Evolutionary conservation across 2,329 filamentous ascomycete species (phyloP).

Genomic region (Colletotrichum scovillei): DNA sequence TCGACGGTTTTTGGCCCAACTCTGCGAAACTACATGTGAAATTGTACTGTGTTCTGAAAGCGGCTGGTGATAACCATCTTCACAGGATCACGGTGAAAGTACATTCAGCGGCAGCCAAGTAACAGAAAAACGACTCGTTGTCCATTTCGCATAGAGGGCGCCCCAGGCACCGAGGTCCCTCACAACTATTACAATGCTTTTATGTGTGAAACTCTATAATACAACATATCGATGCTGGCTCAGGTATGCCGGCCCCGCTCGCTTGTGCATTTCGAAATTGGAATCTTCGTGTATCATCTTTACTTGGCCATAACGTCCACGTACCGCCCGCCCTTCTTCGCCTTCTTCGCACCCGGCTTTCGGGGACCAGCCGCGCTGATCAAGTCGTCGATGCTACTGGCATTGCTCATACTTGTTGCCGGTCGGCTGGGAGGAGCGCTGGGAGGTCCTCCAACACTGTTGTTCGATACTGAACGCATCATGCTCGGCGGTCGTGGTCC

Average conservation of each 20-base stretch:
- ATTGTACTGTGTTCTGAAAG: not conserved
- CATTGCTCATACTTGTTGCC: conserved; percentile 85
- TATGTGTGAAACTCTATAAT: conserved; percentile 22
- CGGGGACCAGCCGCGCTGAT: conserved; percentile 79
- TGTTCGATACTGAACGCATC: conserved; percentile 60
- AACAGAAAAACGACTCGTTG: not conserved
- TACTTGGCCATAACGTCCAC: conserved; percentile 93
- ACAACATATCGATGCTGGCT: conserved; percentile 9
- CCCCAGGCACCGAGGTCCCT: not conserved
- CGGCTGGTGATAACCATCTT: not conserved
- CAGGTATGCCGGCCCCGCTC: not conserved
- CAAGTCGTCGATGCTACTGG: conserved; percentile 95
- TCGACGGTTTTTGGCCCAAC: too few relatives aligned
- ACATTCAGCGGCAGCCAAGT: not conserved
- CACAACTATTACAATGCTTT: conserved; percentile 20
- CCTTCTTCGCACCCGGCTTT: conserved; percentile 73
- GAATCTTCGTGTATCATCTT: not conserved
- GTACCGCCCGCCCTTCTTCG: conserved; percentile 88
- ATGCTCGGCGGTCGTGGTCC: conserved; percentile 44
- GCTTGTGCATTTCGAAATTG: conserved; percentile 18
- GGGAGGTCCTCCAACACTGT: conserved; percentile 52
- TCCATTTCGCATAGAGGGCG: not conserved
- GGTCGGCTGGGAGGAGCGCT: conserved; percentile 75
- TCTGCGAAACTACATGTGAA: not conserved
- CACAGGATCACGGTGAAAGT: not conserved